Percentiles rank a stretch among this genome's conserved stretches.
These are phyloP conservation scores for Clathrus columnatus DNA, from an alignment of 768 basidiomycete species.

Conservation along the genomic window DNA sequence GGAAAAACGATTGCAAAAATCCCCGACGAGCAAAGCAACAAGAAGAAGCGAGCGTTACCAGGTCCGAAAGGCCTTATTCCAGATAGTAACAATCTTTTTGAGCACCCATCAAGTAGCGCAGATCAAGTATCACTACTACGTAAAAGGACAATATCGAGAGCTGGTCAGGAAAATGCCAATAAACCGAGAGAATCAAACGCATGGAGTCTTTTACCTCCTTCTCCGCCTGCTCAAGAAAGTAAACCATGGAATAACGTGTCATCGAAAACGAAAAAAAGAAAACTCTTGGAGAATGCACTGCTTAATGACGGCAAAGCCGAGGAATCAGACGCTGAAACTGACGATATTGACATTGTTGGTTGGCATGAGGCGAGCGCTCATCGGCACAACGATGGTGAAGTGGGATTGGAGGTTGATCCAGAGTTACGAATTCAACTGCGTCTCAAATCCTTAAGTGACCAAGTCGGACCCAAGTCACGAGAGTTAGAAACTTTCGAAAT, in stretches of 20 bases:
- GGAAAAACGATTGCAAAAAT: background rate
- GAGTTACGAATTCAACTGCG: slow-evolving; percentile 5
- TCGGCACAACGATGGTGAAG: background rate
- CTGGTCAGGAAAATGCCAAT: slow-evolving; percentile 19
- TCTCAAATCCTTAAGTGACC: background rate
- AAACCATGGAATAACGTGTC: slow-evolving; percentile 20
- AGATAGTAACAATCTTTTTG: slow-evolving; percentile 12
- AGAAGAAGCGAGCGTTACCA: slow-evolving; percentile 7
- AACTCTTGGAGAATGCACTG: slow-evolving; percentile 14
- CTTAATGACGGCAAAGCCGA: background rate
- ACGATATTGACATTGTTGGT: slow-evolving; percentile 18
- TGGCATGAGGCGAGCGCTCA: background rate
- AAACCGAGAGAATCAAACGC: slow-evolving; percentile 1
- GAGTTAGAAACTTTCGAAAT: slow-evolving; percentile 37
- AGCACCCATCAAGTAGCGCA: background rate
- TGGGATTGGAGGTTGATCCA: slow-evolving; percentile 22
- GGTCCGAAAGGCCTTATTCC: slow-evolving; percentile 12
- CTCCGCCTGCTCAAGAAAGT: slow-evolving; percentile 42
- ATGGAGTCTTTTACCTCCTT: slow-evolving; percentile 48
- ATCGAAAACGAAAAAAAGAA: slow-evolving; percentile 35
- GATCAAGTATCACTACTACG: slow-evolving; percentile 17
- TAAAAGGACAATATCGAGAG: slow-evolving; percentile 37
- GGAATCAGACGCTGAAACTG: slow-evolving; percentile 23
- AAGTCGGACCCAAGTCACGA: slow-evolving; percentile 16
- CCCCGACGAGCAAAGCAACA: background rate